These are phyloP conservation scores for Tricholoma hemisulphureum DNA, from an alignment of 768 basidiomycete genomes.

Conservation along the genomic window DNA sequence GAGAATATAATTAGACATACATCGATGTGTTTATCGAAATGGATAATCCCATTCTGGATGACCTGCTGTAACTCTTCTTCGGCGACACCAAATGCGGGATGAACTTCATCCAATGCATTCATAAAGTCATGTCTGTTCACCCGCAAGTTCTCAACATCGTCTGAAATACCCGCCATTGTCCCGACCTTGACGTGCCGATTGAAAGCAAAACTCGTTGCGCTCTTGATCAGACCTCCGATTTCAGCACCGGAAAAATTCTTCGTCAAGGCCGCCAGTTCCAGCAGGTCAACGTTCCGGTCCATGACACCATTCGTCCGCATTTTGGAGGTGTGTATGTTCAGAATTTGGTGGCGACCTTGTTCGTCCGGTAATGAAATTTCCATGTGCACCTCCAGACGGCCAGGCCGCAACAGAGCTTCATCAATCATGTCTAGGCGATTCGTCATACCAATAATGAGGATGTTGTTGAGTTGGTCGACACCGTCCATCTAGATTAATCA, in stretches of 20 bases:
- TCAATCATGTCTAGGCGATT: conserved; percentile 99
- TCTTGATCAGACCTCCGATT: conserved; percentile 93
- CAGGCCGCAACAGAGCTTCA: conserved; percentile 94
- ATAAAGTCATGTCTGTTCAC: conserved; percentile 86
- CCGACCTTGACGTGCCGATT: conserved; percentile 97
- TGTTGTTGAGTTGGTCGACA: conserved; percentile 98
- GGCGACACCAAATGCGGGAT: conserved; percentile 95
- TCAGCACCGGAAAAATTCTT: conserved; percentile 99
- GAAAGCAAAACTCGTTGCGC: conserved; percentile 97
- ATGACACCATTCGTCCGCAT: conserved; percentile 93
- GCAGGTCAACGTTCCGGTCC: conserved; percentile 80
- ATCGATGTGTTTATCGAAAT: conserved; percentile 72
- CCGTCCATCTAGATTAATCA: conserved; percentile 84
- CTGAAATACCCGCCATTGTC: conserved; percentile 93
- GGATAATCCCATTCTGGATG: conserved; percentile 95
- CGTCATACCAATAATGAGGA: conserved; percentile 99
- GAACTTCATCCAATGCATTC: conserved; percentile 89
- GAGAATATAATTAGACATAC: conserved; percentile 45
- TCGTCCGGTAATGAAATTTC: conserved; percentile 98
- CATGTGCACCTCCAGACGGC: conserved; percentile 99
- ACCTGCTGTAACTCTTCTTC: conserved; percentile 94
- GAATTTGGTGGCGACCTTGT: conserved; percentile 86
- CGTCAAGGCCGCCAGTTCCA: conserved; percentile 76
- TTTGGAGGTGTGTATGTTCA: conserved; percentile 91
- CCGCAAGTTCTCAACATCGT: conserved; percentile 90